A percentile compares a stretch with the other conserved stretches of the same genome.
Conservation (phyloP, 768 basidiomycete genomes). For the Suillus variegatus region DNA sequence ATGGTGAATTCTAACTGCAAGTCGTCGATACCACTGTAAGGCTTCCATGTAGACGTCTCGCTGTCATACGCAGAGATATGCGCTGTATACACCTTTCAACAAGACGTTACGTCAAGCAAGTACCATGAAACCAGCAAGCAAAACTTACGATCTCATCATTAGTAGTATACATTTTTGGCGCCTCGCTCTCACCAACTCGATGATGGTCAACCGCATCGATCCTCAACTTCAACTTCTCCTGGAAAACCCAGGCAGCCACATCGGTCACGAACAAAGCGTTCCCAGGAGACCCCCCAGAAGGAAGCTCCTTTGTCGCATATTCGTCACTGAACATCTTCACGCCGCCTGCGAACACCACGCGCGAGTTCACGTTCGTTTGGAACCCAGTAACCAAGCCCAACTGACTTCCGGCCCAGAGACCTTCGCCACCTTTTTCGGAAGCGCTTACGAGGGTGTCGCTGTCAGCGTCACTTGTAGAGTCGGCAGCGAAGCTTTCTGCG, state of each 20-base stretch:
- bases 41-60: conserved; percentile 59
- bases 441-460: conserved; percentile 58
- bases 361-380: conserved; percentile 77
- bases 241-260: conserved; percentile 88
- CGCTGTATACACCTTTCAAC: conserved; percentile 65
- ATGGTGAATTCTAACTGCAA: conserved; percentile 96
- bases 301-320: conserved; percentile 62
- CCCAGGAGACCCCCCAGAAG: conserved; percentile 62
- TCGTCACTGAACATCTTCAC: conserved; percentile 79
- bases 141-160: conserved; percentile 78
- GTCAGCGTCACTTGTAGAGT: conserved; percentile 39
- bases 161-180: conserved; percentile 78
- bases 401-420: conserved; percentile 79
- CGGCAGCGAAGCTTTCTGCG: conserved; percentile 72
- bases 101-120: conserved; percentile 9
- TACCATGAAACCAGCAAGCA: neutral
- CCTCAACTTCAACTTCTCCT: conserved; percentile 78
- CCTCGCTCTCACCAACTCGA: conserved; percentile 58
- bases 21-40: conserved; percentile 72
- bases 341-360: conserved; percentile 82
- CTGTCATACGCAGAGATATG: conserved; percentile 72
- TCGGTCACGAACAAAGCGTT: conserved; percentile 78
- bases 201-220: conserved; percentile 78
- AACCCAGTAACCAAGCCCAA: conserved; percentile 85
- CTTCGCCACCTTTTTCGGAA: conserved; percentile 73